Evolutionary conservation across 73 alveolate species (phyloP).

Genomic region (Breviolum minutum): DNA sequence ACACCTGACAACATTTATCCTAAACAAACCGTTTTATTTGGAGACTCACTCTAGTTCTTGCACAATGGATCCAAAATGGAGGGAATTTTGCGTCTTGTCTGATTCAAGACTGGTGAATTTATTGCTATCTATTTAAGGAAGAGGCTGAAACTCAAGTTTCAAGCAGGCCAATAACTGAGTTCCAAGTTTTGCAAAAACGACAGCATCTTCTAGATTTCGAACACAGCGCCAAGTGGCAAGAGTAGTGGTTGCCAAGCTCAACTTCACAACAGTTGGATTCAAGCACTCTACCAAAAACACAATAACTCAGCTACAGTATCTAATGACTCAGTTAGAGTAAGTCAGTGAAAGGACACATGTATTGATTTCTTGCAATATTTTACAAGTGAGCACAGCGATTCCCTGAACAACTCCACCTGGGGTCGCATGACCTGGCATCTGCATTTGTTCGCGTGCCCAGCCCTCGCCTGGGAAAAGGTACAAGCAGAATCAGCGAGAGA

Average conservation of each 20-base stretch:
- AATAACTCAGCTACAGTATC: background rate
- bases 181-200: too few relatives aligned
- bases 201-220: too few relatives aligned
- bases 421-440: slow-evolving; percentile 74
- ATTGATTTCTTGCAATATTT: background rate
- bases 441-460: slow-evolving; percentile 35
- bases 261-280: background rate
- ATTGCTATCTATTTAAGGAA: too few relatives aligned
- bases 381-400: too few relatives aligned
- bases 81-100: too few relatives aligned
- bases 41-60: too few relatives aligned
- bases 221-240: background rate
- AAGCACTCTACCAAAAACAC: background rate
- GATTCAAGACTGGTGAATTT: too few relatives aligned
- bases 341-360: background rate
- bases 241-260: background rate
- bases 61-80: too few relatives aligned
- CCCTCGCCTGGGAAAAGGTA: background rate
- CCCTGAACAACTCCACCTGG: slow-evolving; percentile 29
- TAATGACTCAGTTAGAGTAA: background rate
- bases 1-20: too few relatives aligned
- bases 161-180: too few relatives aligned
- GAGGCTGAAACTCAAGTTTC: too few relatives aligned
- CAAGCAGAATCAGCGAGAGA: background rate
- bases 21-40: too few relatives aligned